A percentile compares a stretch with the other conserved stretches of the same genome.
Conservation (phyloP, 2,329 filamentous ascomycete species). For the Tolypocladium amazonense region DNA sequence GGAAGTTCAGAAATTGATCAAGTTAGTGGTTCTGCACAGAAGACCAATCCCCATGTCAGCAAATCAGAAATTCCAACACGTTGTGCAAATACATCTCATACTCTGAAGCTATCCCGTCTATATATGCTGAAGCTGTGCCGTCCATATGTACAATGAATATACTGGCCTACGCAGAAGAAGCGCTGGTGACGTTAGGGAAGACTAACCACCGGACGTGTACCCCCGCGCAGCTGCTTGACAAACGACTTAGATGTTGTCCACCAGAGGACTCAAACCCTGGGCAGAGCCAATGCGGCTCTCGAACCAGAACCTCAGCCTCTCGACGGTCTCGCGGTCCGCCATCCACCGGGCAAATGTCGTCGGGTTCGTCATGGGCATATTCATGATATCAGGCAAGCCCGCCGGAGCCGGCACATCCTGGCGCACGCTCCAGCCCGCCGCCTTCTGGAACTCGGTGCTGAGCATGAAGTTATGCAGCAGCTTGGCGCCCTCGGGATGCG, state of each 20-base stretch:
- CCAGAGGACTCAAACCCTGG: constrained; percentile 27
- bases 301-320: constrained; percentile 29
- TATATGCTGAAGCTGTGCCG: too few species aligned
- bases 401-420: constrained; percentile 18
- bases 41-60: not conserved
- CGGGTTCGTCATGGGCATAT: constrained; percentile 22
- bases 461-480: constrained; percentile 36
- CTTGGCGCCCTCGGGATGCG: constrained; percentile 39
- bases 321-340: constrained; percentile 27
- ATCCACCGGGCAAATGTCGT: constrained; percentile 29
- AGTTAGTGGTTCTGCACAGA: too few species aligned
- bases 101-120: not conserved
- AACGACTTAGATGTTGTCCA: constrained; percentile 7
- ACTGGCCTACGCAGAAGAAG: too few species aligned
- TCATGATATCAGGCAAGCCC: constrained; percentile 13
- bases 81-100: not conserved
- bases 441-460: constrained; percentile 26
- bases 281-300: constrained; percentile 30
- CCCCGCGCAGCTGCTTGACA: not conserved
- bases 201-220: too few species aligned
- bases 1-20: too few species aligned
- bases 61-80: not conserved
- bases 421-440: constrained; percentile 21
- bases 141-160: too few species aligned
- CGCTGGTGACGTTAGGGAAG: too few species aligned